Base-by-base conservation (phyloP, 345 rosid genomes). In the Draba incana region DNA sequence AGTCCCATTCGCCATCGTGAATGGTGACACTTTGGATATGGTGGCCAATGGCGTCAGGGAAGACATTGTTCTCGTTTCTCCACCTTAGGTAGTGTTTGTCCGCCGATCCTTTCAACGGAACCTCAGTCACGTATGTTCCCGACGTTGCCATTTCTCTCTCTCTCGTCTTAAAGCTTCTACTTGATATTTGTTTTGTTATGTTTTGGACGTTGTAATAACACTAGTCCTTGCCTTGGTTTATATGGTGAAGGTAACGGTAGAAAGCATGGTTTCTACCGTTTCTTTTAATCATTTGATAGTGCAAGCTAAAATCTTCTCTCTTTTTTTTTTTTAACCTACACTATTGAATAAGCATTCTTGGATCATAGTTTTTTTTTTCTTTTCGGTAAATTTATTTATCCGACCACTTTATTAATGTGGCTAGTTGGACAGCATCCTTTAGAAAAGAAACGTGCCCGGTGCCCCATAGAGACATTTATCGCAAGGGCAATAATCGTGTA, bases 81-180 rank as follows among this genome's bases (percentile, higher is more conserved):
- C 73, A 69, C 50, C 50, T 58, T 10, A 27, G 45, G 53, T 68
- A 68, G 12, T 68, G 64, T 5, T 68, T 33, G 11, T 56, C 72
- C 1, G 57, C 56, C 15, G 73, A 2, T 11, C 66, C 66, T 10
- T 58, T 69, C 12, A 69, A 4, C 5, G 66, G 64, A 38, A 69
- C 66, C 50, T 69, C 66, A 0, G 65, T 59, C 49, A 69, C 50
- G 24, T 69, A 69, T 47, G 73, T 69, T 69, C 73, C 73, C 20
- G 66, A 69, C 8, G 65, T 69, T 9, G 73, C 73, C 73, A 69
- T 46, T 15, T 42, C 7, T 65, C 27, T 38, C 46, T 42, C 7
- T 65, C 27, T 38, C 46, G 31, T 28, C 5, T 28, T 4, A 28
- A 28, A 28, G 0, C 31, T 28, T 28, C 31, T 5, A 28, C 3